A percentile compares a stretch with the other conserved stretches of the same genome.
These are phyloP conservation scores for Blepharisma stoltei DNA, from an alignment of 73 alveolate species.

Conservation along the genomic window DNA sequence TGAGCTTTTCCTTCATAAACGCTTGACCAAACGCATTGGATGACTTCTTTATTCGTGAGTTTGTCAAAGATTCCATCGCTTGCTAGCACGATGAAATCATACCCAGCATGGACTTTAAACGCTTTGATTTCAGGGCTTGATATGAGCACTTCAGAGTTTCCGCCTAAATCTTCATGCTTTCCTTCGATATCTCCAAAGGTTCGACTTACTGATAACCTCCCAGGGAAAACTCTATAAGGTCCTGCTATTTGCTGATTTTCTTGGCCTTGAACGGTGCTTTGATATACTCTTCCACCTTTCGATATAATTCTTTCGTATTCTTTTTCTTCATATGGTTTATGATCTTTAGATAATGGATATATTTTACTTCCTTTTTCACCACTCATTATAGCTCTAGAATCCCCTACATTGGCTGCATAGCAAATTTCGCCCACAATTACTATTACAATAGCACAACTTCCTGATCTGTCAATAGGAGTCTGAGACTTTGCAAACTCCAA, in stretches of 20 bases:
- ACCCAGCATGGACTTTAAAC: conserved; percentile 63
- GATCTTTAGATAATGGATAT: conserved; percentile 82
- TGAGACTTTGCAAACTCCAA: conserved; percentile 62
- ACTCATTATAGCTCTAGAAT: conserved; percentile 89
- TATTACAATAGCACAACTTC: conserved; percentile 86
- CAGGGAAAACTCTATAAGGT: conserved; percentile 88
- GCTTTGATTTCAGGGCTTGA: conserved; percentile 81
- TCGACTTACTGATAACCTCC: conserved; percentile 79
- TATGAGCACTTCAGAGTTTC: conserved; percentile 72
- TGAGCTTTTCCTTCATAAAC: conserved; percentile 14
- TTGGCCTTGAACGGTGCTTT: conserved; percentile 21
- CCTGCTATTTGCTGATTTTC: conserved; percentile 59
- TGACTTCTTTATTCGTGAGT: conserved; percentile 77
- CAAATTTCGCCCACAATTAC: conserved; percentile 71
- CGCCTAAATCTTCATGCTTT: conserved; percentile 72
- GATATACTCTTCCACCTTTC: conserved; percentile 85
- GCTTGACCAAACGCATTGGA: conserved; percentile 65
- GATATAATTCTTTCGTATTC: conserved; percentile 79
- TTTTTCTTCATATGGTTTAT: conserved; percentile 79
- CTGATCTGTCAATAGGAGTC: conserved; percentile 72
- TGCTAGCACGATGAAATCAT: conserved; percentile 62
- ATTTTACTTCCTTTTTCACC: conserved; percentile 65
- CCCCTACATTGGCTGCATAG: conserved; percentile 97
- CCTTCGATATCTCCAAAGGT: conserved; percentile 88
- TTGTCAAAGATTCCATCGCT: conserved; percentile 94